A percentile compares a stretch with the other conserved stretches of the same genome.
phyloP scores from a whole-genome alignment of 2,329 filamentous ascomycete genomes.

The Trichoderma semiorbis region DNA sequence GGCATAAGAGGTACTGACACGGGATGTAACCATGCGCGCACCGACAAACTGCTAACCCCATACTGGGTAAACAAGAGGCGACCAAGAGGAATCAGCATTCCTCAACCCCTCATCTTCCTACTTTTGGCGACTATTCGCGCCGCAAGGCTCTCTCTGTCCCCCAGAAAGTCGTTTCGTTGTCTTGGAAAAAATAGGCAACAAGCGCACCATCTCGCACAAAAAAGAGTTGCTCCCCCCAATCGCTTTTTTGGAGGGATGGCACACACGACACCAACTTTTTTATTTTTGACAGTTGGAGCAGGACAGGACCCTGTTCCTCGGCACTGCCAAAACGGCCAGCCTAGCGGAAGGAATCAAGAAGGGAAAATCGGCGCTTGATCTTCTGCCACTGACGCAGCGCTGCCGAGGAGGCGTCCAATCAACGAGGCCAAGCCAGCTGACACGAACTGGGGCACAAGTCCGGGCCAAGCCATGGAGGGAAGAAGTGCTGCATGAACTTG shows the following conservation, averaged over 20 bases:
- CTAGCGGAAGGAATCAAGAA: background rate
- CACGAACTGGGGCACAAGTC: background rate
- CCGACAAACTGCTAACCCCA: background rate
- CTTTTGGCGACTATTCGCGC: background rate
- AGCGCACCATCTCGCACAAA: background rate
- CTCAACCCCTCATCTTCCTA: background rate
- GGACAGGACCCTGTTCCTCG: background rate
- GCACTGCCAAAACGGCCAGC: background rate
- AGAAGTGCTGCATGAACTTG: background rate
- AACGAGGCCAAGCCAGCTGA: slow-evolving; percentile 5
- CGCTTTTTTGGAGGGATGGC: background rate
- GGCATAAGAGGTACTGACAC: background rate
- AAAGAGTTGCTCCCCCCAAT: background rate
- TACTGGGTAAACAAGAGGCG: background rate
- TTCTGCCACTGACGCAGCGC: slow-evolving; percentile 10
- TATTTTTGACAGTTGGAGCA: background rate
- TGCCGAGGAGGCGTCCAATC: slow-evolving; percentile 26
- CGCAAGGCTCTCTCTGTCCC: background rate
- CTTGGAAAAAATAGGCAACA: background rate
- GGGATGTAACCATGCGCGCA: background rate
- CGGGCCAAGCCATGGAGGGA: background rate
- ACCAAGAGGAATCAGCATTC: background rate
- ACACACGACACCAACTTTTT: background rate
- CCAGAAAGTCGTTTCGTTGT: background rate
- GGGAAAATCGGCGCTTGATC: slow-evolving; percentile 2